These are phyloP conservation scores for Halenospora varia DNA, from an alignment of 495 filamentous ascomycete species.

Conservation along the genomic window DNA sequence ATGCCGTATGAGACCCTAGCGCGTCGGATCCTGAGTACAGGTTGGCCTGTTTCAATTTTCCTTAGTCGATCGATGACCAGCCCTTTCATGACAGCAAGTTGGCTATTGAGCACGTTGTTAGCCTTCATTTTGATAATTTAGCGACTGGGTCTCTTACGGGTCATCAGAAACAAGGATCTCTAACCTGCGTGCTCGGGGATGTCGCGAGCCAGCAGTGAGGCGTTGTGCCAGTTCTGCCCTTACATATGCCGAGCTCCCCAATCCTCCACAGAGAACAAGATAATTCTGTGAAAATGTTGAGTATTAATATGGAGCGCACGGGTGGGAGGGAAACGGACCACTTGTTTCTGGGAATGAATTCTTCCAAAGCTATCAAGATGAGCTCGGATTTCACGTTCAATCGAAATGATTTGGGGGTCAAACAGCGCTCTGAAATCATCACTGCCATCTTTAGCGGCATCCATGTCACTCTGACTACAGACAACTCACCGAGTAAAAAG, in stretches of 20 bases:
- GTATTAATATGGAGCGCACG: not conserved
- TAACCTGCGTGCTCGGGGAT: not conserved
- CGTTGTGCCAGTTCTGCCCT: not conserved
- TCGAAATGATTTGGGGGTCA: not conserved
- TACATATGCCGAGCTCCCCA: conserved; percentile 1
- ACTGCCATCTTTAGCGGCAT: not conserved
- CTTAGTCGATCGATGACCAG: conserved; percentile 1
- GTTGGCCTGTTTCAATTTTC: not conserved
- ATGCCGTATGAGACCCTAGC: not conserved
- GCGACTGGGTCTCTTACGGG: not conserved
- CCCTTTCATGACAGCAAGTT: not conserved
- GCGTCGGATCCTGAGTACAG: not conserved
- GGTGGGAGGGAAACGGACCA: not conserved
- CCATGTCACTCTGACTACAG: not conserved
- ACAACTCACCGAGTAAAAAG: not conserved
- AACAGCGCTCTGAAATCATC: not conserved
- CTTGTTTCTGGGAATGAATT: not conserved
- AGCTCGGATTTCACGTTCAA: not conserved
- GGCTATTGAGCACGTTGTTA: not conserved
- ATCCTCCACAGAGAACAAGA: not conserved
- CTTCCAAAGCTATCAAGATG: not conserved
- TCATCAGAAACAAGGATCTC: not conserved
- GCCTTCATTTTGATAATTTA: not conserved
- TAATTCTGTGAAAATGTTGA: not conserved
- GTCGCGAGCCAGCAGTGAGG: not conserved